Base-by-base conservation (phyloP, 2,329 filamentous ascomycete genomes). In the Cercospora zeina region DNA sequence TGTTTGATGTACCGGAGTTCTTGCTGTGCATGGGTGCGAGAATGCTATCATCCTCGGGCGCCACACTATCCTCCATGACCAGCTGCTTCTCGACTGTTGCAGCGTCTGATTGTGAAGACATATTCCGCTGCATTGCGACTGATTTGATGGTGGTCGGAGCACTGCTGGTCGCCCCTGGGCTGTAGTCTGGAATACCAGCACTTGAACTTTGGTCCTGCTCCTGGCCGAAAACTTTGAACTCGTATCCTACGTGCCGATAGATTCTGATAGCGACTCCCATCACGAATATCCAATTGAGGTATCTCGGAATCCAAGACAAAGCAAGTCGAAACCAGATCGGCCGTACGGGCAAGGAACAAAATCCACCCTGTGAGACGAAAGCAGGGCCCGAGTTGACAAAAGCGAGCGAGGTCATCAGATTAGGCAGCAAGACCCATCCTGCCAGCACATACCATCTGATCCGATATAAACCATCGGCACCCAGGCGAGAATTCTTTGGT, bases 221-320 rank as follows among this genome's bases (percentile, higher is more conserved):
- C 30, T 69, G 65, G 2, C 71, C 73, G 64, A 76, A 75, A 2
- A 79, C 66, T 13, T 74, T 76, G 64, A 82, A 80, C 49, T 77
- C 76, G 53, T 72, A 68, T 0, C 79, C 78, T 7, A 92, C 85
- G 66, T 90, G 89, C 10, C 85, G 71, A 71, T 92, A 92, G n/a
- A 92, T 87, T 6, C 83, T 84, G 24, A 83, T 77, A 54, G 91
- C 90, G 1, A 89, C 83, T 30, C 80, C 73, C 34, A 90, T 76
- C 65, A 93, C 88, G 27, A 82, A 77, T 8, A 82, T 70, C 66
- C 89, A 85, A 56, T 91, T 86, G 36, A 89, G 67, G 66, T 91
- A 91, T 54, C 89, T 82, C 36, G 89, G 90, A 7, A 89, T 81
- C 89, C 90, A 93, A 61, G 84, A 83, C 2, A 93, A 78, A 0